These are phyloP conservation scores for Phaeomoniella chlamydospora DNA, from an alignment of 2,329 filamentous ascomycete species.

Conservation along the genomic window DNA sequence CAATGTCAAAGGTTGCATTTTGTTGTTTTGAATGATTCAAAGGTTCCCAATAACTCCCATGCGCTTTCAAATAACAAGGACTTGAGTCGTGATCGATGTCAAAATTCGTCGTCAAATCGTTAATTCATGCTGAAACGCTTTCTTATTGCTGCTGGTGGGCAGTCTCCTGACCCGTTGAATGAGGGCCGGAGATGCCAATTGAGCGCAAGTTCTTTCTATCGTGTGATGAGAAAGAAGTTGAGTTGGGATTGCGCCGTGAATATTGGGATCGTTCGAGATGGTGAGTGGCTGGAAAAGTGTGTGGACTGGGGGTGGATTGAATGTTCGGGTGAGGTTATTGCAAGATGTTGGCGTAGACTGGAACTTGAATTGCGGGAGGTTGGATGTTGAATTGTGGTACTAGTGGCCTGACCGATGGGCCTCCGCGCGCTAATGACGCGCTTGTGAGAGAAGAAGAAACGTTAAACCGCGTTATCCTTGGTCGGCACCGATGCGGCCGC, in stretches of 20 bases:
- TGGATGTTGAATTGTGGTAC: neutral
- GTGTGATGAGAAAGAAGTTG: slow-evolving; percentile 3
- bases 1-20: slow-evolving; percentile 23
- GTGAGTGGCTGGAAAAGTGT: neutral
- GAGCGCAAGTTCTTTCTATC: neutral
- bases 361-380: neutral
- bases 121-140: neutral
- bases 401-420: neutral
- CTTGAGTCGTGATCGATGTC: slow-evolving; percentile 2
- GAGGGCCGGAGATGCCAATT: neutral
- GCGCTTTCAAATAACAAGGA: slow-evolving; percentile 2
- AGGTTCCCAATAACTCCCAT: neutral
- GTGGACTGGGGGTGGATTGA: no score
- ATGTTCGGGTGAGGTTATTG: neutral
- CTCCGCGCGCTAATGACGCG: neutral
- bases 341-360: neutral
- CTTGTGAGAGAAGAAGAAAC: neutral
- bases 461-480: no score
- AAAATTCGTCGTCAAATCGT: slow-evolving; percentile 1
- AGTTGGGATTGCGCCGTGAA: neutral
- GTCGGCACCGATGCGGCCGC: no score
- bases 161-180: neutral
- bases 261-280: neutral
- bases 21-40: slow-evolving; percentile 3
- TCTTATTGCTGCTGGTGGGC: neutral